Percentiles rank a stretch among this genome's conserved stretches.
Evolutionary conservation across 352 stramenopile species (phyloP).

Genomic region (Pythium monospermum): DNA sequence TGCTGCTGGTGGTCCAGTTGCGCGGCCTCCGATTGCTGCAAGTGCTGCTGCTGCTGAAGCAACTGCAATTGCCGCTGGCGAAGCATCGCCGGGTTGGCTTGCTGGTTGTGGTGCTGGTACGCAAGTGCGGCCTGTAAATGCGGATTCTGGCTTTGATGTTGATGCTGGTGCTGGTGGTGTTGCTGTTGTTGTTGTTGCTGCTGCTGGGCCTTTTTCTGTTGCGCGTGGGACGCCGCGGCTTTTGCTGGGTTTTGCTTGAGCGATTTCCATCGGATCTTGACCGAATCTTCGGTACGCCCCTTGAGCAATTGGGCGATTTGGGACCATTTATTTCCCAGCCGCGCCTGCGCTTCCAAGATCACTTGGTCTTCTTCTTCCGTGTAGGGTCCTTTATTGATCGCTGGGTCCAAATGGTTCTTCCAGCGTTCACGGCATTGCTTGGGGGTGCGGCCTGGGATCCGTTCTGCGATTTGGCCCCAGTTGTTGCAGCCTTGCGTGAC

Average conservation of each 20-base stretch:
- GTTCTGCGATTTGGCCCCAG: conserved; percentile 90
- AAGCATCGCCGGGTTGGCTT: conserved; percentile 60
- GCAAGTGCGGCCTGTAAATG: conserved; percentile 34
- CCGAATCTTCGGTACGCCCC: conserved; percentile 90
- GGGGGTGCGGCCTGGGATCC: conserved; percentile 89
- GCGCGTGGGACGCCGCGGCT: conserved; percentile 63
- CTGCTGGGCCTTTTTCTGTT: conserved; percentile 78
- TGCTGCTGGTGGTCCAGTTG: conserved; percentile 72
- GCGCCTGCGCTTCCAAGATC: conserved; percentile 88
- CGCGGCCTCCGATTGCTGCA: conserved; percentile 57
- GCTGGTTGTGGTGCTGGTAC: conserved; percentile 47
- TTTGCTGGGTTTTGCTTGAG: conserved; percentile 84
- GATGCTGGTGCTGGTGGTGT: conserved; percentile 52
- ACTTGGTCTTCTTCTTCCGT: conserved; percentile 92
- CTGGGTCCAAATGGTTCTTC: conserved; percentile 86
- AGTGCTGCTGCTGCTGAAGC: conserved; percentile 65
- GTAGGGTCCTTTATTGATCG: conserved; percentile 95
- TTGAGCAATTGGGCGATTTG: conserved; percentile 93
- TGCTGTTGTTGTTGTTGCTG: conserved; percentile 39
- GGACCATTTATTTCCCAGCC: conserved; percentile 95
- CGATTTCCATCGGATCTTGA: conserved; percentile 92
- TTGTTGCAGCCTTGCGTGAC: conserved; percentile 90
- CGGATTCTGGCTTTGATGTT: conserved; percentile 28
- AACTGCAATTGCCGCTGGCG: conserved; percentile 65
- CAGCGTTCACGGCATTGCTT: conserved; percentile 90